A percentile compares a stretch with the other conserved stretches of the same genome.
Evolutionary conservation across 2,329 filamentous ascomycete genomes (phyloP).

Genomic region (Dactylellina drechsleri): DNA sequence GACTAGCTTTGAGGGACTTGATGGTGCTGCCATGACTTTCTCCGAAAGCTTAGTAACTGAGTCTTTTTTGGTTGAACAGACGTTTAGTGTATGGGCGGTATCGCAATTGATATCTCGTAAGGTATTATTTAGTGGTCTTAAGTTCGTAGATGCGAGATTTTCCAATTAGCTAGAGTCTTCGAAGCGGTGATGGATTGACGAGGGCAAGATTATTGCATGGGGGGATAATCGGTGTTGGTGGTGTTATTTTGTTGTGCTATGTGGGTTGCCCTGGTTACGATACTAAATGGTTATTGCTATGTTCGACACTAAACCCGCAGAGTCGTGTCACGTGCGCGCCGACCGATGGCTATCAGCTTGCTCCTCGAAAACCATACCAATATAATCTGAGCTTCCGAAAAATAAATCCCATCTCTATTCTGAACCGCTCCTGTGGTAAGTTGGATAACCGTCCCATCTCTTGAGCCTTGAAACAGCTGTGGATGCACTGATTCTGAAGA

Average conservation of each 20-base stretch:
- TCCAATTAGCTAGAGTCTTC: too few species aligned
- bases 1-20: conserved; percentile 43
- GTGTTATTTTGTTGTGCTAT: conserved; percentile 1
- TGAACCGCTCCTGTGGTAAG: too few species aligned
- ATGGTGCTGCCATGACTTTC: conserved; percentile 19
- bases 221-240: conserved; percentile 13
- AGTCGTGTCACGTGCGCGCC: neutral
- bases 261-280: conserved; percentile 35
- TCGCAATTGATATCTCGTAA: neutral
- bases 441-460: neutral
- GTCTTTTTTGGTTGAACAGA: neutral
- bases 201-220: too few species aligned
- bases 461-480: too few species aligned
- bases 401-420: too few species aligned
- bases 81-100: neutral
- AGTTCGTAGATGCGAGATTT: neutral
- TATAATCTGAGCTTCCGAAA: too few species aligned
- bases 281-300: too few species aligned
- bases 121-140: neutral
- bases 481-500: too few species aligned
- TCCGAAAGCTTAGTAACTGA: neutral
- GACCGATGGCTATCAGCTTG: too few species aligned
- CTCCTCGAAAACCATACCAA: too few species aligned
- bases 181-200: neutral
- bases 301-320: too few species aligned